Evolutionary conservation across 2,329 filamentous ascomycete genomes (phyloP), one percentile per base, ranked within the genome.

Genomic region (Tolypocladium paradoxum): DNA sequence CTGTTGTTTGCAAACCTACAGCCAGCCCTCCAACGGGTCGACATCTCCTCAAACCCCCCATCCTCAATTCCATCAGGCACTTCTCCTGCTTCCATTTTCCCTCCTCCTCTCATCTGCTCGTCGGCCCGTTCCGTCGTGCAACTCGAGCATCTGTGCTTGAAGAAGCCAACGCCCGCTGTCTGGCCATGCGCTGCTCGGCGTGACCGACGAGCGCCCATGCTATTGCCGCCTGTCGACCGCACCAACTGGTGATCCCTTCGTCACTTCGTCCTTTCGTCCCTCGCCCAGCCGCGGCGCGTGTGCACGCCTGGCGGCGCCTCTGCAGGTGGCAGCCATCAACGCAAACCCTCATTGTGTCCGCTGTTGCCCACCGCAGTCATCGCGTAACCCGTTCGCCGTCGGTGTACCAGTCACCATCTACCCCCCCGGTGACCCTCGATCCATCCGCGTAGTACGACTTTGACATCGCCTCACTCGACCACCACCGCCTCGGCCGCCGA

Each of bases 191-290:
- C 50, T 33, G 49, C 29, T 24, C 47, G 40, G 53, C 46, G 22
- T 52, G 53, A 55, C 33, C 46, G 50, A 55, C 46, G 46, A 31
- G 29, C 24, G 6, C 33, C 38, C 38, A 53, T 49, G 49, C 45
- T 34, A 51, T 36, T 36, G 33, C 49, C 53, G 33, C 49, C 34
- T 4, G 27, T 36, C 24, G 18, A 49, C 53, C 18, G 38, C 31
- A 34, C 43, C 48, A 12, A 16, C 20, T 18, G 48, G 48, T 53
- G 48, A 46, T 33, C n/a, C 40, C 29, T 49, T 16, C 22, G 22
- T 33, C n/a, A 22, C 29, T 49, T 16, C 22, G 22, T 36, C 31
- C 14, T 29, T 12, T 34, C 43, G 14, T 8, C 34, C 8, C 22
- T 37, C 8, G 18, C 9, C 46, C n/a, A 20, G 5, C 16, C 29